phyloP scores from a whole-genome alignment of 306 rosid genomes.

The Gastrolobium villosum region DNA sequence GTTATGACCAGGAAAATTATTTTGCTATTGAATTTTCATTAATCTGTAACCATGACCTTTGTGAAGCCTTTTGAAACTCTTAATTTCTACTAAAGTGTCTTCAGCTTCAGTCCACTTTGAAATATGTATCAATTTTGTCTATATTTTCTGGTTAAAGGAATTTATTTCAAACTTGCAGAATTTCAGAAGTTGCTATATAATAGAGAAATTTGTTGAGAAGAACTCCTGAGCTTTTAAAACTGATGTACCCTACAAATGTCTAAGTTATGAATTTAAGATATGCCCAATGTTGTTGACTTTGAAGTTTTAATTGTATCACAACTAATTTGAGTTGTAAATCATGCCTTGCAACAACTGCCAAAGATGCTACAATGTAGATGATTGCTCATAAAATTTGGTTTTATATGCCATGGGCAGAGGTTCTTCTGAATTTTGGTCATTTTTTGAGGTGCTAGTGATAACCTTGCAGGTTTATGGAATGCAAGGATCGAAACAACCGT shows the following conservation, averaged over 20 bases:
- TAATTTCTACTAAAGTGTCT: not conserved
- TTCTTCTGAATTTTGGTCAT: conserved; percentile 34
- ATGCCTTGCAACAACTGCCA: conserved; percentile 29
- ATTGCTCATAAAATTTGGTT: not conserved
- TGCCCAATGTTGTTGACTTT: conserved; percentile 27
- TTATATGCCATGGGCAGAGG: not conserved
- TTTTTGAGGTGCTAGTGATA: conserved; percentile 42
- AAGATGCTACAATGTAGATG: conserved; percentile 12
- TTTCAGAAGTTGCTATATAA: conserved; percentile 3
- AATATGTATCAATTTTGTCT: conserved; percentile 16
- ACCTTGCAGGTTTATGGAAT: conserved; percentile 90
- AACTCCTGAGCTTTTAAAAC: conserved; percentile 35
- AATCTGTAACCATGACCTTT: conserved; percentile 15
- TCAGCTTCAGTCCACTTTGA: not conserved
- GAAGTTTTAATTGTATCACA: conserved; percentile 23
- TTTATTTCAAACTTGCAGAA: conserved; percentile 14
- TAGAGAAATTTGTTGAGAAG: conserved; percentile 11
- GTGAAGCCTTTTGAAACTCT: conserved; percentile 2
- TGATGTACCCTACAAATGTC: not conserved
- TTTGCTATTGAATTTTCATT: conserved; percentile 13
- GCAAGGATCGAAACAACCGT: conserved; percentile 93
- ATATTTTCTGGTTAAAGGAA: conserved; percentile 23
- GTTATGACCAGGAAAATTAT: not conserved
- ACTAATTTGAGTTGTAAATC: conserved; percentile 9
- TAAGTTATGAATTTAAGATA: conserved; percentile 13